These are phyloP conservation scores for Senna tora DNA, from an alignment of 306 rosid species.

Conservation along the genomic window DNA sequence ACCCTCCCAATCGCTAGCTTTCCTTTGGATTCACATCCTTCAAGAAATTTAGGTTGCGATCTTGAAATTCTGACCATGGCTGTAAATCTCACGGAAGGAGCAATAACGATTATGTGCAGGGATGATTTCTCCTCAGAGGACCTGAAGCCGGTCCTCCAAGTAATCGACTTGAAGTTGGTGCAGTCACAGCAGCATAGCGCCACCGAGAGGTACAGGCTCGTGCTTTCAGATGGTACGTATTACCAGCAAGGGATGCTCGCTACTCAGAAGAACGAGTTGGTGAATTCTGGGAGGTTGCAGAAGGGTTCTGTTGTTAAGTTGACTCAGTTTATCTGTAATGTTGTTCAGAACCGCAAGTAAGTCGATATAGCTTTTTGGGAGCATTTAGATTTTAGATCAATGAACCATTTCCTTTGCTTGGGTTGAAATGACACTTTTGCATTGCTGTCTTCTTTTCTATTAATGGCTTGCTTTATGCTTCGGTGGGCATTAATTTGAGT, in stretches of 20 bases:
- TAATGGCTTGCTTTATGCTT: not conserved
- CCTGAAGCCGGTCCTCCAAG: constrained; percentile 67
- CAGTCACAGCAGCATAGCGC: constrained; percentile 42
- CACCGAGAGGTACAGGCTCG: constrained; percentile 64
- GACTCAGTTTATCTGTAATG: constrained; percentile 56
- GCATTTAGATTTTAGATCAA: not conserved
- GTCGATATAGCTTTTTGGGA: constrained; percentile 9
- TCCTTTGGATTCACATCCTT: not conserved
- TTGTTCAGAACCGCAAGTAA: constrained; percentile 71
- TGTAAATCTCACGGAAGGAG: constrained; percentile 58
- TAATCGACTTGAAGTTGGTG: constrained; percentile 60
- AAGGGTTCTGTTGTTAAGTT: constrained; percentile 65
- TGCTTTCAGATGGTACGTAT: constrained; percentile 69
- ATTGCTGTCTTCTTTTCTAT: not conserved
- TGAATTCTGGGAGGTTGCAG: constrained; percentile 55
- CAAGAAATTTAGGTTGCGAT: not conserved
- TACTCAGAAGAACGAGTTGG: constrained; percentile 62
- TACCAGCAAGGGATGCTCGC: constrained; percentile 80
- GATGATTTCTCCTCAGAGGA: constrained; percentile 38
- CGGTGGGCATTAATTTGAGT: not conserved
- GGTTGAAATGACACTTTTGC: not conserved
- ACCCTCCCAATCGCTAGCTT: not conserved
- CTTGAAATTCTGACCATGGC: constrained; percentile 41
- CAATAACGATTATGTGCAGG: constrained; percentile 55
- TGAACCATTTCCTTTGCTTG: not conserved